Conservation (phyloP, 23 red algal species). For the Gracilaria gracilis region DNA sequence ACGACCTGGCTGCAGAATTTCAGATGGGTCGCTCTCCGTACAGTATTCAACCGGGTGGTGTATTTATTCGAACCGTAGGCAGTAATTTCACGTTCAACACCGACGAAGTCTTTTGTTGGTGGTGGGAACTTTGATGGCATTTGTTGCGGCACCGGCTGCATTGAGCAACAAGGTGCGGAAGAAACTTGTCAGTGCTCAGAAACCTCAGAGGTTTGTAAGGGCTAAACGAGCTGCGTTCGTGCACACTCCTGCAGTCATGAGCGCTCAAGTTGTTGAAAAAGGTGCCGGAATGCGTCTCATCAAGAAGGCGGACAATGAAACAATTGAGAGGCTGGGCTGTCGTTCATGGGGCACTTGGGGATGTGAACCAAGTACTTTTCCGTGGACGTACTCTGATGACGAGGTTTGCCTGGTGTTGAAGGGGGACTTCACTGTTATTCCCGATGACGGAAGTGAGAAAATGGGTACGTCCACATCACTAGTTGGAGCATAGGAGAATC, state of each 20-base stretch:
- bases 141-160: not conserved
- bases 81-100: not conserved
- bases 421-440: slow-evolving; percentile 53
- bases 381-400: slow-evolving; percentile 55
- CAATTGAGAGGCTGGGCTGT: slow-evolving; percentile 54
- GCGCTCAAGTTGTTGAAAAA: slow-evolving; percentile 49
- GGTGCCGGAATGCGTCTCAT: slow-evolving; percentile 58
- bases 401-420: slow-evolving; percentile 52
- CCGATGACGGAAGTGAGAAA: slow-evolving; percentile 58
- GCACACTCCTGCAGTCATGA: slow-evolving; percentile 12
- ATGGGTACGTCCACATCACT: slow-evolving; percentile 36
- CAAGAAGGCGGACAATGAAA: slow-evolving; percentile 37
- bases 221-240: not conserved
- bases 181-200: not conserved
- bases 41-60: no score
- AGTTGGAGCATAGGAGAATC: not conserved
- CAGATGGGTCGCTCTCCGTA: no score
- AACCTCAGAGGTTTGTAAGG: not conserved
- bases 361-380: slow-evolving; percentile 64
- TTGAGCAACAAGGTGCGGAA: not conserved
- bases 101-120: not conserved
- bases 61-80: no score
- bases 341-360: slow-evolving; percentile 66
- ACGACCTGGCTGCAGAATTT: no score
- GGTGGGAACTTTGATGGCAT: not conserved